Conservation (phyloP, 2,329 filamentous ascomycete species). For the Xylaria sp. region DNA sequence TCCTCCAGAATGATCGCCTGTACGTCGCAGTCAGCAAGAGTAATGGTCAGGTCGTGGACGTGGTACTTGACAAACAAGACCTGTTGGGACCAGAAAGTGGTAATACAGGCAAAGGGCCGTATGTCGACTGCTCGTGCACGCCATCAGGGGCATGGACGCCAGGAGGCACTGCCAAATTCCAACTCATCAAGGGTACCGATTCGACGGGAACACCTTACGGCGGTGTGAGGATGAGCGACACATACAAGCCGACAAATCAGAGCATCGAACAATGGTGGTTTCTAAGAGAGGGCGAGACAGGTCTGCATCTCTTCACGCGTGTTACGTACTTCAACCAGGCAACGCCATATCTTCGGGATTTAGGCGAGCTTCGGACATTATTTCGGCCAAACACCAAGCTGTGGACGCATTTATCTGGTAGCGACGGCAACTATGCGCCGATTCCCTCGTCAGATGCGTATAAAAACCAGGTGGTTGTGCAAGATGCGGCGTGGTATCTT, state of each 20-base stretch:
- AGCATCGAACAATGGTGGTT: conserved; percentile 73
- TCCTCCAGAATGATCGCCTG: conserved; percentile 33
- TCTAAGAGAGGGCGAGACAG: conserved; percentile 69
- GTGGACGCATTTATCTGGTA: conserved; percentile 70
- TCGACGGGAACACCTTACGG: conserved; percentile 60
- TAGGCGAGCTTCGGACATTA: conserved; percentile 70
- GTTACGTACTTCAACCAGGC: conserved; percentile 66
- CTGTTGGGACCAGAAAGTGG: conserved; percentile 59
- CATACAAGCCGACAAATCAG: conserved; percentile 66
- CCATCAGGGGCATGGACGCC: conserved; percentile 69
- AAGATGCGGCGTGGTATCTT: conserved; percentile 71
- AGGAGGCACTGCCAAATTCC: conserved; percentile 59
- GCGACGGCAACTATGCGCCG: conserved; percentile 64
- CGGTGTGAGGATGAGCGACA: conserved; percentile 68
- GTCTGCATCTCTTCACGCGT: conserved; percentile 69
- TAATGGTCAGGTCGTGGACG: conserved; percentile 49
- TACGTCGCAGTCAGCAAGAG: conserved; percentile 50
- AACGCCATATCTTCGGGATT: conserved; percentile 63
- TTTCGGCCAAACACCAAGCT: conserved; percentile 68
- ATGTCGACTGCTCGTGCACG: conserved; percentile 70
- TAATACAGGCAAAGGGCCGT: conserved; percentile 61
- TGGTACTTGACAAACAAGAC: conserved; percentile 55
- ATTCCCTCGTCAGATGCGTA: conserved; percentile 57
- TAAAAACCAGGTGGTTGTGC: conserved; percentile 55
- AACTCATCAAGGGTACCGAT: conserved; percentile 57